Percentiles rank a stretch among this genome's conserved stretches.
These are phyloP conservation scores for Lepidopterella palustris DNA, from an alignment of 495 filamentous ascomycete genomes.

Conservation along the genomic window DNA sequence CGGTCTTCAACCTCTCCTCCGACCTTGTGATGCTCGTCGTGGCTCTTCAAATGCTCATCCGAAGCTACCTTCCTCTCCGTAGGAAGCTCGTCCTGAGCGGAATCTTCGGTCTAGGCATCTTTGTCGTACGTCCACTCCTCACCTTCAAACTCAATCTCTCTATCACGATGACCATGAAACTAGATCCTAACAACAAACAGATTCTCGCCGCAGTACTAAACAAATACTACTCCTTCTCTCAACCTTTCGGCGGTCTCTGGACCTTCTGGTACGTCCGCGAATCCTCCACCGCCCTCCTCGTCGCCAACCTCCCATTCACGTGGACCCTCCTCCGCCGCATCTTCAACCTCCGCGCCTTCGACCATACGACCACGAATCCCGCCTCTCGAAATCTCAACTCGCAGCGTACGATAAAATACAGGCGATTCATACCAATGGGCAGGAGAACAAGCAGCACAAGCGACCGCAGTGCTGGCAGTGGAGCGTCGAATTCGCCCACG, in stretches of 20 bases:
- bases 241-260: slow-evolving; percentile 49
- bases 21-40: slow-evolving; percentile 54
- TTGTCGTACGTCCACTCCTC: slow-evolving; percentile 43
- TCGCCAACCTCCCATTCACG: slow-evolving; percentile 54
- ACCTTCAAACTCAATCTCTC: background rate
- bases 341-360: slow-evolving; percentile 44
- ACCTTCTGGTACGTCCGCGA: slow-evolving; percentile 64
- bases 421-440: background rate
- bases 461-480: background rate
- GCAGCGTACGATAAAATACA: background rate
- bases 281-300: slow-evolving; percentile 53
- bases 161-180: no score
- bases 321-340: slow-evolving; percentile 51
- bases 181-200: no score
- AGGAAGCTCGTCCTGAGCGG: slow-evolving; percentile 47
- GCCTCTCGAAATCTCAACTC: slow-evolving; percentile 4
- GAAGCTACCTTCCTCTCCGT: slow-evolving; percentile 42
- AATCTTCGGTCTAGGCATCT: slow-evolving; percentile 51
- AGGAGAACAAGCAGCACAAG: background rate
- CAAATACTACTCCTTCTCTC: slow-evolving; percentile 57
- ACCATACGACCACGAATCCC: slow-evolving; percentile 4
- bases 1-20: slow-evolving; percentile 59
- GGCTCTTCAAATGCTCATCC: slow-evolving; percentile 52
- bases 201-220: slow-evolving; percentile 57
- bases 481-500: background rate